Conservation (phyloP, 2,329 filamentous ascomycete genomes). For the Zopfia rhizophila region DNA sequence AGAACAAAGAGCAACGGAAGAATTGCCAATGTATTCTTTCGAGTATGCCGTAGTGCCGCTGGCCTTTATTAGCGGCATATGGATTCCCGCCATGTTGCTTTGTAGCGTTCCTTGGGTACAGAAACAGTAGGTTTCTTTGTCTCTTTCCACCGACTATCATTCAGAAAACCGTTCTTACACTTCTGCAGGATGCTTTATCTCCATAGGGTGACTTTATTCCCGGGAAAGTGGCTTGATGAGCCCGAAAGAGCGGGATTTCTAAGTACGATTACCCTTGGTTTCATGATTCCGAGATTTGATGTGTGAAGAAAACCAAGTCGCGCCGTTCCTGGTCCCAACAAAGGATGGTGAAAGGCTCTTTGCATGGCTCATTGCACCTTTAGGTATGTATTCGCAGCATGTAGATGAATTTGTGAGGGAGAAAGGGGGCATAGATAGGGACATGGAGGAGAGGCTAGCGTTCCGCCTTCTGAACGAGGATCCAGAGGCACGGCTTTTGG, state of each 20-base stretch:
- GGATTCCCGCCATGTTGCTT: conserved; percentile 45
- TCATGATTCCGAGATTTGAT: not conserved
- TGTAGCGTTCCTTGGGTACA: conserved; percentile 51
- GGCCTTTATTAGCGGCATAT: conserved; percentile 44
- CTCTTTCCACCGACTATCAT: not conserved
- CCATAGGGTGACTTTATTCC: conserved; percentile 47
- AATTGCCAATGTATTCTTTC: too few species aligned
- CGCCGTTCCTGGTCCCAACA: conserved; percentile 80
- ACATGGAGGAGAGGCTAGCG: conserved; percentile 59
- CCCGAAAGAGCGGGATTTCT: conserved; percentile 50
- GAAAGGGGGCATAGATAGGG: conserved; percentile 49
- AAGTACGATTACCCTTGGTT: conserved; percentile 31
- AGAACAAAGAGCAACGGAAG: too few species aligned
- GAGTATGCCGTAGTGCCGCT: conserved; percentile 35
- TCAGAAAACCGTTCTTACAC: not conserved
- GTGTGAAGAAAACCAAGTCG: conserved; percentile 80
- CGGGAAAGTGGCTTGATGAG: conserved; percentile 47
- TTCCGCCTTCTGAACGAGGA: conserved; percentile 63
- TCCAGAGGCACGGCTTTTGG: conserved; percentile 63
- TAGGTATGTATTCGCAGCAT: conserved; percentile 77
- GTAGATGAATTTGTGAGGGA: conserved; percentile 71
- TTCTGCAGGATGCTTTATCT: conserved; percentile 48
- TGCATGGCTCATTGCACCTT: conserved; percentile 89
- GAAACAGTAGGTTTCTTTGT: conserved; percentile 35
- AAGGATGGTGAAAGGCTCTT: conserved; percentile 81